Base-by-base conservation (phyloP, 306 rosid genomes). In the Canavalia ensiformis region DNA sequence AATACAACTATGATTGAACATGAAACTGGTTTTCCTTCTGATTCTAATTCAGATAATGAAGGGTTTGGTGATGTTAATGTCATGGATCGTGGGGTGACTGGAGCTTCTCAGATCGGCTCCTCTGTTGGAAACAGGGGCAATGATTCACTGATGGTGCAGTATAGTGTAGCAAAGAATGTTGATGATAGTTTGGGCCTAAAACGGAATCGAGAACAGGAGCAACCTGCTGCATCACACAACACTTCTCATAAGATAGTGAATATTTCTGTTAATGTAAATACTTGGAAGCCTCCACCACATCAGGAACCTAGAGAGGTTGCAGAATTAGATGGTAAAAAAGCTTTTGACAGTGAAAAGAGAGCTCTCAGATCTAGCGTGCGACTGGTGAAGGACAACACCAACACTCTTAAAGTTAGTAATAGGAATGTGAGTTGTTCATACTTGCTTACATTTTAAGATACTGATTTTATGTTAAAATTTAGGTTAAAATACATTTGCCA, bases 221-320 rank as follows among this genome's bases (percentile, higher is more conserved):
- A 83, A 85, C 78, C 77, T 73, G 44, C 83, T 51, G 80, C 86
- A 29, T 85, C 88, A 74, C 77, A 81, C 41, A 87, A 84, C 70
- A 34, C 91, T 78, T 86, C 94, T 12, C 91, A 84, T 56, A 92
- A 90, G 84, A 78, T 86, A 74, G 88, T 90, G 62, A 93, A 89
- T 76, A 77, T 84, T 75, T 90, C 97, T 63, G 88, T 82, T 77
- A 89, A 88, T 87, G 90, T 85, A 75, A 91, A 89, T 86, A 78
- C 91, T 41, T 90, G 97, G 96, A 93, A 95, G 77, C 91, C 92
- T 11, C 85, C 83, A 58, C 86, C 85, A 34, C 90, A 86, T 81
- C 88, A 89, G 89, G 97, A 85, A 67, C 77, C 88, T 33, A 84
- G 90, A 83, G 94, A 86, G 83, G 75, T 87, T 81, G 77, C 80